Evolutionary conservation across 805 yeast species (phyloP).

Genomic region (Cyberlindnera suaveolens): DNA sequence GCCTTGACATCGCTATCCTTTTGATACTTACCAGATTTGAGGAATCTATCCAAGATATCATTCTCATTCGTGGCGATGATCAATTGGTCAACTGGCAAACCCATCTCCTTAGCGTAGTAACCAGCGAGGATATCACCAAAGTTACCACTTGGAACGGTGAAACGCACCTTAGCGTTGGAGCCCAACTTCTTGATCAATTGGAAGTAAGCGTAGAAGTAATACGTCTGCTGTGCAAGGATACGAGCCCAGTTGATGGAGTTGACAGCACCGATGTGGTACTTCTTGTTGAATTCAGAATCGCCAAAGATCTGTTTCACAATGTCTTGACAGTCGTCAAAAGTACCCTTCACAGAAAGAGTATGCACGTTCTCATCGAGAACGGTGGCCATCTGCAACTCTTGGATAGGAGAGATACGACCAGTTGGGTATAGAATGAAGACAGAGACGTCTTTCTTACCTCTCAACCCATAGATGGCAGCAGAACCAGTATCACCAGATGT

Average conservation of each 20-base stretch:
- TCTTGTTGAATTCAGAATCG: constrained; percentile 79
- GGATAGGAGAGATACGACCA: constrained; percentile 95
- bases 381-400: constrained; percentile 98
- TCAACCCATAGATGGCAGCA: constrained; percentile 96
- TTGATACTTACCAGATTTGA: constrained; percentile 80
- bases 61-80: constrained; percentile 95
- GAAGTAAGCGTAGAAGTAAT: constrained; percentile 91
- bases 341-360: constrained; percentile 90
- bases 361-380: constrained; percentile 90
- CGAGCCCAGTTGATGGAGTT: constrained; percentile 99
- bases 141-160: constrained; percentile 96
- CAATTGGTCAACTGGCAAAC: constrained; percentile 79
- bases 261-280: constrained; percentile 94
- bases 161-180: constrained; percentile 49
- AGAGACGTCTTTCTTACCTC: constrained; percentile 96
- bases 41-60: constrained; percentile 89
- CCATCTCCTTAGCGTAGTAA: constrained; percentile 91
- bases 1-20: constrained; percentile 74
- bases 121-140: constrained; percentile 98
- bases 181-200: constrained; percentile 43
- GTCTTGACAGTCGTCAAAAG: constrained; percentile 98
- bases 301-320: constrained; percentile 90
- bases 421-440: constrained; percentile 96
- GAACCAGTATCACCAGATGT: constrained; percentile 99
- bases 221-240: constrained; percentile 94